Percentiles rank a stretch among this genome's conserved stretches.
These are phyloP conservation scores for Chloris gayana DNA, from an alignment of 176 grass and related monocot species.

Conservation along the genomic window DNA sequence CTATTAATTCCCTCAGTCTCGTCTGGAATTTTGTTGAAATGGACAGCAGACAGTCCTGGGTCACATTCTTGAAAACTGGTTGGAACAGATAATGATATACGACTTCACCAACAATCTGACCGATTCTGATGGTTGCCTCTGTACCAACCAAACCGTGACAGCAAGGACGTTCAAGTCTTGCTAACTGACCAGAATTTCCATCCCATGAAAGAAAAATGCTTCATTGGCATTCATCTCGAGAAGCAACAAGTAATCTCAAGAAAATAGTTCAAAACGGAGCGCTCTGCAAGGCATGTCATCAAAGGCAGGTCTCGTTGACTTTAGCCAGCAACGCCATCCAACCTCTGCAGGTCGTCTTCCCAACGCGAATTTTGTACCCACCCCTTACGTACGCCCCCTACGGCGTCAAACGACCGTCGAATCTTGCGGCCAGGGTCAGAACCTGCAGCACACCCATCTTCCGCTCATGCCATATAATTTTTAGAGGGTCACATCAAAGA, in stretches of 20 bases:
- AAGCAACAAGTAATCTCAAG: not conserved
- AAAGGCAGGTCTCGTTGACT: not conserved
- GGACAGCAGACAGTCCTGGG: not conserved
- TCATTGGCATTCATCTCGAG: not conserved
- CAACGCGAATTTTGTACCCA: too few species aligned
- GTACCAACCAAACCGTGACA: conserved; percentile 26
- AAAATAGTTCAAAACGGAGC: not conserved
- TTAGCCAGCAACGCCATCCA: not conserved
- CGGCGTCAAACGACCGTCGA: too few species aligned
- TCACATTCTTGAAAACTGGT: conserved; percentile 3
- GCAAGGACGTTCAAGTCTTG: not conserved
- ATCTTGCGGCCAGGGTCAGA: too few species aligned
- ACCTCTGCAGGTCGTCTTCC: not conserved
- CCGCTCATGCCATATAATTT: too few species aligned
- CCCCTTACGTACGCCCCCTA: too few species aligned
- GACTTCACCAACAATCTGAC: conserved; percentile 9
- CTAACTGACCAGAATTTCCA: not conserved
- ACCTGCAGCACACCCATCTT: too few species aligned
- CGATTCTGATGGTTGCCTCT: not conserved
- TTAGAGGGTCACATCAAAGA: too few species aligned
- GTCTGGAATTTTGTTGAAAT: not conserved
- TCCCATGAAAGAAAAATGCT: not conserved
- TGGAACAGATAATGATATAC: not conserved
- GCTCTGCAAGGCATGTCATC: too few species aligned
- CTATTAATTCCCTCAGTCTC: not conserved